Evolutionary conservation across 176 grass and related monocot genomes (phyloP).

Genomic region (Oryza rufipogon): DNA sequence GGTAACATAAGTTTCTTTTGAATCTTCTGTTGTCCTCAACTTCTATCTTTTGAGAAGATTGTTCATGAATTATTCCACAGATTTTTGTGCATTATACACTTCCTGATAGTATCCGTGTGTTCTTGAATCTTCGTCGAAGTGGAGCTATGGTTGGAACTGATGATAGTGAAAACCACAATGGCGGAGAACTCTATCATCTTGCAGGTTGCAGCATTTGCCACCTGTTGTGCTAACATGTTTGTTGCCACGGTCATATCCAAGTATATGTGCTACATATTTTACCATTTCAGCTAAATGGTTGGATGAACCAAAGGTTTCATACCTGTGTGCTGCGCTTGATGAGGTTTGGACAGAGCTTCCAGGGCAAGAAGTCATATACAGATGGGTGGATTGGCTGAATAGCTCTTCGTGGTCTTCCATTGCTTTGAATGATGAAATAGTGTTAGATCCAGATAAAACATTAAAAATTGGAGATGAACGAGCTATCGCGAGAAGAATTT

Average conservation of each 20-base stretch:
- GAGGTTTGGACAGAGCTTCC: slow-evolving; percentile 55
- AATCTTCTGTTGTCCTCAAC: neutral
- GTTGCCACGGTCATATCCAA: slow-evolving; percentile 60
- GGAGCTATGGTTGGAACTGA: slow-evolving; percentile 37
- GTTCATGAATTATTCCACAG: slow-evolving; percentile 22
- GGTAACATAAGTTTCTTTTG: slow-evolving; percentile 37
- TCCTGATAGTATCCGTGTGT: slow-evolving; percentile 48
- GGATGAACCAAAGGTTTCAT: slow-evolving; percentile 43
- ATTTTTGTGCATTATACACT: slow-evolving; percentile 45
- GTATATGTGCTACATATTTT: slow-evolving; percentile 58
- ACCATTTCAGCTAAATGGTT: slow-evolving; percentile 57
- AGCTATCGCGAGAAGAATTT: slow-evolving; percentile 48
- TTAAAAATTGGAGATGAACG: slow-evolving; percentile 33
- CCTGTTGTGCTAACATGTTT: slow-evolving; percentile 58
- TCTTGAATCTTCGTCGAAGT: slow-evolving; percentile 40
- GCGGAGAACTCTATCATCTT: slow-evolving; percentile 50
- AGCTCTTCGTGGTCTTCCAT: slow-evolving; percentile 51
- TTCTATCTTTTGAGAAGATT: neutral
- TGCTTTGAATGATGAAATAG: slow-evolving; percentile 48
- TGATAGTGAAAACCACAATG: slow-evolving; percentile 23
- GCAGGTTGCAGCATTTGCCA: slow-evolving; percentile 51
- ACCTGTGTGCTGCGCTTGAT: slow-evolving; percentile 56
- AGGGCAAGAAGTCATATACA: slow-evolving; percentile 64
- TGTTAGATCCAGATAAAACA: slow-evolving; percentile 33
- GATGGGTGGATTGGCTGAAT: slow-evolving; percentile 64